Conservation (phyloP, 2,329 filamentous ascomycete genomes). For the Fusarium piperis region DNA sequence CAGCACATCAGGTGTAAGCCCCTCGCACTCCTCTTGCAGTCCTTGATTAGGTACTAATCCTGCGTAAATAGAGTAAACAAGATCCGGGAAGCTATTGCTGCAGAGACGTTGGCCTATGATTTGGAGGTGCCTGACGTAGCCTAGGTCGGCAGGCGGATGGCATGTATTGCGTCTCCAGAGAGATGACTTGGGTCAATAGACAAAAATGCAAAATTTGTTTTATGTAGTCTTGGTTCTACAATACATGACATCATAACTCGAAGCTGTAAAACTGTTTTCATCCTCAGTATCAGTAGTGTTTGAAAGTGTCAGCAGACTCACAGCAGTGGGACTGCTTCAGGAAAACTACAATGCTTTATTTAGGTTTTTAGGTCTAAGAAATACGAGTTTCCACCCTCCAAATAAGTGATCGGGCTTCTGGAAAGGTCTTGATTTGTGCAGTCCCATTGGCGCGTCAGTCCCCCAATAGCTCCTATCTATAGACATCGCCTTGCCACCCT, state of each 20-base stretch:
- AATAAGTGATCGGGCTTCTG: no score
- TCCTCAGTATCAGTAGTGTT: no score
- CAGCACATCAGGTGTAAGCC: neutral
- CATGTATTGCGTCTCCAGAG: neutral
- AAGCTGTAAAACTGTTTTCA: neutral
- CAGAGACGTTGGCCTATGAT: neutral
- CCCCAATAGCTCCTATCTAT: no score
- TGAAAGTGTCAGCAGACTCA: no score
- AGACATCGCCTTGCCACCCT: no score
- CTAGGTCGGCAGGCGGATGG: neutral
- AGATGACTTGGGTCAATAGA: neutral
- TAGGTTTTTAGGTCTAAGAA: no score
- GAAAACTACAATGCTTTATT: no score
- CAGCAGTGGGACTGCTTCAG: no score
- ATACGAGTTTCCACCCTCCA: no score
- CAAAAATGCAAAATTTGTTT: rapidly evolving
- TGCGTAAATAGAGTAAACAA: neutral
- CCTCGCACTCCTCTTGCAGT: neutral
- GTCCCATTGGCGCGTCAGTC: no score
- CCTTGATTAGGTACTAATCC: neutral
- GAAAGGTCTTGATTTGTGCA: no score
- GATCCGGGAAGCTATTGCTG: neutral
- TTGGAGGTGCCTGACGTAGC: neutral
- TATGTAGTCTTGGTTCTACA: neutral
- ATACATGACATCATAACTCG: neutral